phyloP scores from a whole-genome alignment of 116 monocot genomes.

The Papilionanthe hybrid region DNA sequence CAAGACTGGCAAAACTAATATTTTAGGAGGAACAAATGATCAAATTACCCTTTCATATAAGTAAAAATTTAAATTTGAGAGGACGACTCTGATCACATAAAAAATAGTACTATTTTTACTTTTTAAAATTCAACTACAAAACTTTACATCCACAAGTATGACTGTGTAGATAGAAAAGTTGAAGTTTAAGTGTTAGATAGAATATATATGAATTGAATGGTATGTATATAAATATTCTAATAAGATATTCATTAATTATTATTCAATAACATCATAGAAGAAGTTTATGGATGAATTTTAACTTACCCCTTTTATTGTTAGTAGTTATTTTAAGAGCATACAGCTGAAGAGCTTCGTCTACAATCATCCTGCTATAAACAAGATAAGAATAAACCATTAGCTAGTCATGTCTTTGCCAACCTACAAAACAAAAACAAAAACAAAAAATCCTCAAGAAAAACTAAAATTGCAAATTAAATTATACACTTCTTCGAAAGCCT shows the following conservation, averaged over 20 bases:
- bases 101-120: no score
- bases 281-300: not conserved
- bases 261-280: no score
- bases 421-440: constrained; percentile 1
- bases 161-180: not conserved
- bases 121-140: not conserved
- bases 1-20: no score
- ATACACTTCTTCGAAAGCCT: no score
- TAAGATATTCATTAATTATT: no score
- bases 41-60: no score
- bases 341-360: constrained; percentile 42
- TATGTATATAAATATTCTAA: no score
- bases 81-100: no score
- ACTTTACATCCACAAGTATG: not conserved
- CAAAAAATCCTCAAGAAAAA: not conserved
- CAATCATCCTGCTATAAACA: no score
- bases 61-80: no score
- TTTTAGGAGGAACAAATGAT: no score
- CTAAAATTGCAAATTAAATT: not conserved
- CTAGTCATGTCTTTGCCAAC: constrained; percentile 61
- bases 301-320: constrained; percentile 42
- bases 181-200: not conserved
- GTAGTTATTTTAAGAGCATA: constrained; percentile 41
- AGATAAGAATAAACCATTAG: constrained; percentile 49
- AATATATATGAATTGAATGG: no score